phyloP scores from a whole-genome alignment of 75 land plant species.

The Pinus tabuliformis region DNA sequence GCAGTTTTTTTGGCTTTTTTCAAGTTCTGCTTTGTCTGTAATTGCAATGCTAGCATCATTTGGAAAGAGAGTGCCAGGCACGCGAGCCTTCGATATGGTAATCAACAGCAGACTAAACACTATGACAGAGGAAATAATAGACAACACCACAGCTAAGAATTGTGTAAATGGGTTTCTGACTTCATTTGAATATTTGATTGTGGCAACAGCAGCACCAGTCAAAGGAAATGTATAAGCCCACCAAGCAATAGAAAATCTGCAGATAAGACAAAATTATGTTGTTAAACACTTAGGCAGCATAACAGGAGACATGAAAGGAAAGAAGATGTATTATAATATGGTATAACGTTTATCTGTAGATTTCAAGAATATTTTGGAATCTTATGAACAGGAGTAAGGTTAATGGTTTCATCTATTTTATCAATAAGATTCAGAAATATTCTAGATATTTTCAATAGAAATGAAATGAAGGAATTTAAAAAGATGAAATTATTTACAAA shows the following conservation, averaged over 20 bases:
- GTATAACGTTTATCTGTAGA: neutral
- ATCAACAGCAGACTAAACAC: conserved; percentile 22
- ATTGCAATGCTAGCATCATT: conserved; percentile 42
- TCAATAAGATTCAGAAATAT: too few species aligned
- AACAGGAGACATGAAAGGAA: neutral
- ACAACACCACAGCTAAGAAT: conserved; percentile 24
- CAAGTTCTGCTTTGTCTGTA: conserved; percentile 11
- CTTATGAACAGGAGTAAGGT: too few species aligned
- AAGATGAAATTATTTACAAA: neutral
- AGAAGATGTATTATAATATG: too few species aligned
- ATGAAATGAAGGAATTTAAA: neutral
- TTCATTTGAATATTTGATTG: conserved; percentile 22
- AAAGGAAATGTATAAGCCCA: conserved; percentile 54
- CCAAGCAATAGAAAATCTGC: conserved; percentile 46
- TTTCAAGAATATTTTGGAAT: too few species aligned
- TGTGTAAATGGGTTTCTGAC: conserved; percentile 14
- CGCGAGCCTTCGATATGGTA: conserved; percentile 29
- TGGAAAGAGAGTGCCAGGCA: conserved; percentile 26
- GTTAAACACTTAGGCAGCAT: neutral
- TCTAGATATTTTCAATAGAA: too few species aligned
- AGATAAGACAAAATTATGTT: neutral
- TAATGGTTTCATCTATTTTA: too few species aligned
- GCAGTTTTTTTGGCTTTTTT: neutral
- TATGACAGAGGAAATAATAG: conserved; percentile 20
- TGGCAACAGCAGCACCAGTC: conserved; percentile 40